Conservation (phyloP, 148 eudicot genomes). For the Nepenthes mirabilis region DNA sequence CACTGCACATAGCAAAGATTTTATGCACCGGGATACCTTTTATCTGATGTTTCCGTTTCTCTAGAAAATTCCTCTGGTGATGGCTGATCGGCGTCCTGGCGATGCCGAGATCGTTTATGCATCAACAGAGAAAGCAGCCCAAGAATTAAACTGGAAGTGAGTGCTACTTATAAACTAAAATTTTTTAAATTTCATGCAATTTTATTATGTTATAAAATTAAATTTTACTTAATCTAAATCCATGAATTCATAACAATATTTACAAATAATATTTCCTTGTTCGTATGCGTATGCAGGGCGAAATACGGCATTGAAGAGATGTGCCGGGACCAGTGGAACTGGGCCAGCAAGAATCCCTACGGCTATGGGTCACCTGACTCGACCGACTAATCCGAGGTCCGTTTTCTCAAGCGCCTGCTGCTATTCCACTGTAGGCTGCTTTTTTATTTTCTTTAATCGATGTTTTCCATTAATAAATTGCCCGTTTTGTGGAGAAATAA, state of each 20-base stretch:
- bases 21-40: too few species aligned
- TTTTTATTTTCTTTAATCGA: too few species aligned
- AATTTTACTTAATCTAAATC: too few species aligned
- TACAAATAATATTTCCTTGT: not conserved
- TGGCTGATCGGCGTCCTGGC: conserved; percentile 77
- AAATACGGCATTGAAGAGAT: conserved; percentile 76
- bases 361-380: conserved; percentile 46
- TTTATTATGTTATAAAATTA: too few species aligned
- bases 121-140: conserved; percentile 78
- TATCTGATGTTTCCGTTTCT: not conserved
- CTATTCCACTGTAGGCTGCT: too few species aligned
- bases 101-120: conserved; percentile 89
- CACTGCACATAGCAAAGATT: too few species aligned
- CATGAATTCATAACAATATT: too few species aligned
- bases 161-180: conserved; percentile 3
- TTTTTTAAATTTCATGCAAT: not conserved
- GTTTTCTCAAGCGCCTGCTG: not conserved
- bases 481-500: too few species aligned
- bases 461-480: too few species aligned
- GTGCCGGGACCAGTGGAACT: conserved; percentile 94
- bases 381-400: not conserved
- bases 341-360: conserved; percentile 91
- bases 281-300: conserved; percentile 41
- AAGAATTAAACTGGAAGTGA: conserved; percentile 90
- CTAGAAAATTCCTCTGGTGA: conserved; percentile 76